phyloP scores from a whole-genome alignment of 2,329 filamentous ascomycete genomes.

The Chaetomium strumarium region DNA sequence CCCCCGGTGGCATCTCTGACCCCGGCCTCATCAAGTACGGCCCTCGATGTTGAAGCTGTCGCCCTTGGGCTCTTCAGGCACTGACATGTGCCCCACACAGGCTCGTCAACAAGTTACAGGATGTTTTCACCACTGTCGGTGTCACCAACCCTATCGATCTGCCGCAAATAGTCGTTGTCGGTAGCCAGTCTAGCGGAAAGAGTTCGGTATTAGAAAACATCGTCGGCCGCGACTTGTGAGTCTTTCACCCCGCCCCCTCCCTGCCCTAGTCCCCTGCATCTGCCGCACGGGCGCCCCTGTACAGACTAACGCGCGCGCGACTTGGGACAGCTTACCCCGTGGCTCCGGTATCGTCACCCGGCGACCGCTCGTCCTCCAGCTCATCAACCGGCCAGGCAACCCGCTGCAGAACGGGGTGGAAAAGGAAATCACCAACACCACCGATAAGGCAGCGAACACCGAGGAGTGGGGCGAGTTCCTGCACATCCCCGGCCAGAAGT shows the following conservation, averaged over 20 bases:
- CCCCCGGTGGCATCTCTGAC: conserved; percentile 57
- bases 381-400: conserved; percentile 78
- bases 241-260: conserved; percentile 25
- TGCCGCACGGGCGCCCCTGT: conserved; percentile 10
- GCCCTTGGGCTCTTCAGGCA: conserved; percentile 17
- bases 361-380: conserved; percentile 90
- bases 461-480: conserved; percentile 99
- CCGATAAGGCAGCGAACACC: conserved; percentile 80
- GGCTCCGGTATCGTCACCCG: conserved; percentile 96
- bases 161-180: conserved; percentile 95
- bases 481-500: conserved; percentile 95
- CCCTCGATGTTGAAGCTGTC: conserved; percentile 3
- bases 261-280: conserved; percentile 8
- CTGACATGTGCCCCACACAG: conserved; percentile 34
- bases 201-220: conserved; percentile 99
- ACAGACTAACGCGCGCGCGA: conserved; percentile 14
- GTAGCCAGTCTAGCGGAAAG: conserved; percentile 98
- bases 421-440: conserved; percentile 58
- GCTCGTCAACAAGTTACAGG: conserved; percentile 97
- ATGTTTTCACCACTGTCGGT: conserved; percentile 97
- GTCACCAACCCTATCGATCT: conserved; percentile 99
- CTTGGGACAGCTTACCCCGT: conserved; percentile 69
- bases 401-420: conserved; percentile 66
- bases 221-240: conserved; percentile 96
- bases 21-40: conserved; percentile 60